Base-by-base conservation (phyloP, 306 rosid species). In the Hippophae rhamnoides region DNA sequence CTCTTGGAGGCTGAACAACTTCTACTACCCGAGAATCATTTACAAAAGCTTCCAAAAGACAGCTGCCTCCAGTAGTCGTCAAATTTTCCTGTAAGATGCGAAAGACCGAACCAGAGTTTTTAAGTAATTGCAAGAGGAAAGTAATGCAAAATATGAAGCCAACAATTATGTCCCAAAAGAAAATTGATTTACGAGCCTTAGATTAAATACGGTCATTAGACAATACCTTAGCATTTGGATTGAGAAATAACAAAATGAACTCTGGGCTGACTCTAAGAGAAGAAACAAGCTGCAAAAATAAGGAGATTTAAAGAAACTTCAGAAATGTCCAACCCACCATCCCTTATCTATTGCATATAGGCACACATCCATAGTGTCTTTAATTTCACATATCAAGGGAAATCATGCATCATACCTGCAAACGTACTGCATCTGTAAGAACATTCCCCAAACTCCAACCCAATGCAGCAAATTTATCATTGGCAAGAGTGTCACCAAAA, bases 31-130 rank as follows among this genome's bases (percentile, higher is more conserved):
- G 82, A 66, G 98, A 79, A 83, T 84, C 80, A 65, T 90, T 87
- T 60, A 82, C 82, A 72, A 58, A 64, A 58, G 85, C 84, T 74
- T 90, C 94, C 82, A 90, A 68, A 73, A 81, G 85, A 85, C 96
- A 83, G 89, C 98, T 90, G 67, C 98, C 98, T 54, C 98, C 98
- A 69, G 74, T 76, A 60, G 85, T 90, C 52, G 89, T 78, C 76
- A 90, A 63, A 62, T 81, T 81, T 46, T 72, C 80, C 97, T 89
- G 76, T 55, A 75, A 54, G 59, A 65, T 64, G 54, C 54, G 1
- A 52, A 42, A 53, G 18, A 38, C 44, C 41, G 3, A 7, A 49
- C 53, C 26, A 49, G 8, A 10, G 53, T 49, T 49, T 49, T 12
- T 12, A 49, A 49, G 18, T 49, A 1, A 49, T 13, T 12, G 14